Percentiles rank a stretch among this genome's conserved stretches.
Conservation (phyloP, 2,329 filamentous ascomycete genomes). For the Alternaria angustiovoidea region DNA sequence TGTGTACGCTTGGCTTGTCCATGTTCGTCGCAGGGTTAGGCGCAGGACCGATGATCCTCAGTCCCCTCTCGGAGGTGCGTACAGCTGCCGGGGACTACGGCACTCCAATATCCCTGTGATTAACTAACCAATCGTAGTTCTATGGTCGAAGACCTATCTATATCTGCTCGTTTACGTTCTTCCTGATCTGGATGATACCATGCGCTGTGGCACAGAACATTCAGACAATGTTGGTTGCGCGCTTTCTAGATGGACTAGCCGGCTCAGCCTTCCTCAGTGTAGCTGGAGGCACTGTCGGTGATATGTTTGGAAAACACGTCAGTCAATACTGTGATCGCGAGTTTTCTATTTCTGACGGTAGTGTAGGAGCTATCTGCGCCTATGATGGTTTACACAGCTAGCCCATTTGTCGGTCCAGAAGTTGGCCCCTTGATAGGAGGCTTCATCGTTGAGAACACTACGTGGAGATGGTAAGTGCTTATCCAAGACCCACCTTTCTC, state of each 20-base stretch:
- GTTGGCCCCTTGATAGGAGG: constrained; percentile 72
- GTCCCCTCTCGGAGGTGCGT: constrained; percentile 60
- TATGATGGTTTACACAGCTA: constrained; percentile 76
- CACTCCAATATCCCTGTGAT: background rate
- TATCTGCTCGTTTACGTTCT: constrained; percentile 74
- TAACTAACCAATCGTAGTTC: constrained; percentile 60
- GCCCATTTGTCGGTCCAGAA: constrained; percentile 64
- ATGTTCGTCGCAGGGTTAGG: constrained; percentile 81
- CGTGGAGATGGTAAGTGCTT: constrained; percentile 62
- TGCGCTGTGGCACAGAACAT: constrained; percentile 83
- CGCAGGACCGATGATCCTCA: constrained; percentile 64
- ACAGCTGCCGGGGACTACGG: constrained; percentile 3
- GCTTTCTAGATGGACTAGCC: constrained; percentile 79
- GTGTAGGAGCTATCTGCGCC: constrained; percentile 71
- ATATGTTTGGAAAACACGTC: constrained; percentile 56
- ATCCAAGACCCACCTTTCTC: constrained; percentile 12
- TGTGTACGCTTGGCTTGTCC: constrained; percentile 82
- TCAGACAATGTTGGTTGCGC: constrained; percentile 76
- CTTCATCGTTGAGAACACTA: constrained; percentile 79
- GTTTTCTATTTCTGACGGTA: constrained; percentile 15
- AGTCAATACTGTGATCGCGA: constrained; percentile 15
- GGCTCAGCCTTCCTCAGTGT: constrained; percentile 72
- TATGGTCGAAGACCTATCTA: constrained; percentile 86
- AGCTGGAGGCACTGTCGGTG: constrained; percentile 84
- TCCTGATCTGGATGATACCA: constrained; percentile 81